Evolutionary conservation across 139 green algal species (phyloP), one percentile per base, ranked within the genome.

Genomic region (Yamagishiella unicocca): DNA sequence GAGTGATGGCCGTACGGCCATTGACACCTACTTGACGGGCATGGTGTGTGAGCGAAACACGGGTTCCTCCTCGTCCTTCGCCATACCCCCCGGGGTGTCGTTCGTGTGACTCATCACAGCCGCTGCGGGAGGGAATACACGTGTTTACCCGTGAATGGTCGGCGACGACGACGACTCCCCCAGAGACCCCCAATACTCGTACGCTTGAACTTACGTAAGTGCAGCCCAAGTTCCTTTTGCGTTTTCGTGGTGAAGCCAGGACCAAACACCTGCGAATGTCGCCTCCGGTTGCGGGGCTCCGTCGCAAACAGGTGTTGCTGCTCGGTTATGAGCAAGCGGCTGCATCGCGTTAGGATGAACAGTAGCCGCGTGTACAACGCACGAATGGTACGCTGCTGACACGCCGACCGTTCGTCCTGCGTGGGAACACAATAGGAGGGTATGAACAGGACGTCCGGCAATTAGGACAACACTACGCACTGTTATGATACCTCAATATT

Each of bases 311-410:
- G 62, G 76, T 91, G 74, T 29, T 83, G 76, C 87, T 91, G 76
- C 77, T 93, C 92, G 9, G 91, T 93, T 43, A 95, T 86, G 12
- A 97, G 85, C 43, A 97, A 88, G 24, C 95, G 92, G 55, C 89
- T 95, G 85, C 94, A 96, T 4, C 93, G 88, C 17, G 94, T 95
- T 1, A 97, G 88, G 75, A 97, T 97, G 89, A 97, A 97, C 37
- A 97, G 90, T 85, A 97, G 85, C 38, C 93, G 90, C 2, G 94
- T 97, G 79, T 93, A 91, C 72, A 94, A 87, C 21, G 84, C 84
- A 27, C 85, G 85, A 31, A 92, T 85, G 12, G 50, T 70, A 14
- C 83, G 88, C 74, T 94, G 84, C 64, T 95, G 91, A 73, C 91
- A 88, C 58, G 87, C 10, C 1, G 76, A 84, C 33, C 76, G 54